Conservation (phyloP, 2,329 filamentous ascomycete species). For the Xylariaceae sp. region DNA sequence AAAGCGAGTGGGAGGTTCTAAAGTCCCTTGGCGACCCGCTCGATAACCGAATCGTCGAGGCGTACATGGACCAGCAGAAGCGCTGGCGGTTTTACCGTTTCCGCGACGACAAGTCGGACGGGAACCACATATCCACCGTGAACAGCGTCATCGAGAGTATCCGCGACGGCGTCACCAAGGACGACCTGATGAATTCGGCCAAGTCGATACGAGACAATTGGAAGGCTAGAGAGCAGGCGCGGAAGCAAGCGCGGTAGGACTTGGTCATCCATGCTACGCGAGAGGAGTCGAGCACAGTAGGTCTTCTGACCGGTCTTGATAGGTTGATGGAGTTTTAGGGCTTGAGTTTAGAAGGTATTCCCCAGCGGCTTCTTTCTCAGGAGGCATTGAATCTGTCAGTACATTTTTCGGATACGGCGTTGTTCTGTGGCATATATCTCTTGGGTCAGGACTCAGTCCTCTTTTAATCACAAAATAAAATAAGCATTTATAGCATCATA, state of each 20-base stretch:
- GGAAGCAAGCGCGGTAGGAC: slow-evolving; percentile 11
- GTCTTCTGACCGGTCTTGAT: too few species aligned
- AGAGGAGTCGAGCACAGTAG: too few species aligned
- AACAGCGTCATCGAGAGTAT: slow-evolving; percentile 88
- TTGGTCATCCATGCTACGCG: too few species aligned
- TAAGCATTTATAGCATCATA: too few species aligned
- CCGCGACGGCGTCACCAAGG: slow-evolving; percentile 74
- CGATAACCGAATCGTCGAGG: slow-evolving; percentile 88
- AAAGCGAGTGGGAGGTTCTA: slow-evolving; percentile 77
- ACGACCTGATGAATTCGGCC: slow-evolving; percentile 70
- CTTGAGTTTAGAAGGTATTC: too few species aligned
- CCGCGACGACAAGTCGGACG: slow-evolving; percentile 86
- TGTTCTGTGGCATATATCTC: too few species aligned
- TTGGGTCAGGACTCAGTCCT: too few species aligned
- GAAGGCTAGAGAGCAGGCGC: slow-evolving; percentile 55
- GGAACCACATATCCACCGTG: slow-evolving; percentile 83
- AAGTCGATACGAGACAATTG: slow-evolving; percentile 72
- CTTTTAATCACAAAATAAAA: too few species aligned
- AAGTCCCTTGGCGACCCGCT: slow-evolving; percentile 71
- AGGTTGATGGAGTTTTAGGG: too few species aligned
- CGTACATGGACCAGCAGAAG: slow-evolving; percentile 69
- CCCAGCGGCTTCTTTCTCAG: too few species aligned
- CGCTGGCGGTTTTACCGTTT: slow-evolving; percentile 87
- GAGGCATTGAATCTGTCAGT: too few species aligned
- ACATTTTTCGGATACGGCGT: too few species aligned